Base-by-base conservation (phyloP, 371 early-diverging fungal species). In the Saksenaea vasiformis region DNA sequence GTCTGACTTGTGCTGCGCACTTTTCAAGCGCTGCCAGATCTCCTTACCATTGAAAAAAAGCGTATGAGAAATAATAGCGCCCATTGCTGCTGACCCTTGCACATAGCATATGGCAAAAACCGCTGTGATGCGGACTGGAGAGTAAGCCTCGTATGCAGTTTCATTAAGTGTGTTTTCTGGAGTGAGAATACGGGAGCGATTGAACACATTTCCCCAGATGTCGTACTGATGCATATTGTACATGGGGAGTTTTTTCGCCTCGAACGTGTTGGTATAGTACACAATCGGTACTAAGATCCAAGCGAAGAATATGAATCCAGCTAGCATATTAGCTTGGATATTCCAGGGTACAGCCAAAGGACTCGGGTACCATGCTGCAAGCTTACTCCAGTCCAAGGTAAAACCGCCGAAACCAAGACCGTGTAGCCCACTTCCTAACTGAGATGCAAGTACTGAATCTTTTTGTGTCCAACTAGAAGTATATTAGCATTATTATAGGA, bases 61-160 rank as follows among this genome's bases (percentile, higher is more conserved):
- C 7, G 86, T 87, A 61, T 91, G 90, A 13, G 85, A 82, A 5
- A 91, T 73, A 14, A 86, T 79, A 1, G 91, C 86, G 15, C 85
- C 79, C 36, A 90, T 77, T 5, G 85, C 78, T 28, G 88, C 87
- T 35, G 91, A 81, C 38, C 87, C 82, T 38, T 86, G 82, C 0
- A 86, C 89, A 54, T 90, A 91, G 26, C 85, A 80, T 39, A 90
- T 74, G 35, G 92, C 92, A 73, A 93, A 93, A 65, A 85, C 86
- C n/a, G 85, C 78, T 11, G 93, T 85, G 73, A 93, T 87, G 71
- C 88, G 85, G 13, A 95, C 83, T 5, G 92, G 93, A 3, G 85
- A 83, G 66, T 89, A 86, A 5, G 61, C 74, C 1, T 79, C 83
- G 65, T 91, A 92, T 36, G 79, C 85, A n/a, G 81, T 74, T 39